A percentile compares a stretch with the other conserved stretches of the same genome.
phyloP scores from a whole-genome alignment of 352 stramenopile genomes.

The Globisporangium echinulatum region DNA sequence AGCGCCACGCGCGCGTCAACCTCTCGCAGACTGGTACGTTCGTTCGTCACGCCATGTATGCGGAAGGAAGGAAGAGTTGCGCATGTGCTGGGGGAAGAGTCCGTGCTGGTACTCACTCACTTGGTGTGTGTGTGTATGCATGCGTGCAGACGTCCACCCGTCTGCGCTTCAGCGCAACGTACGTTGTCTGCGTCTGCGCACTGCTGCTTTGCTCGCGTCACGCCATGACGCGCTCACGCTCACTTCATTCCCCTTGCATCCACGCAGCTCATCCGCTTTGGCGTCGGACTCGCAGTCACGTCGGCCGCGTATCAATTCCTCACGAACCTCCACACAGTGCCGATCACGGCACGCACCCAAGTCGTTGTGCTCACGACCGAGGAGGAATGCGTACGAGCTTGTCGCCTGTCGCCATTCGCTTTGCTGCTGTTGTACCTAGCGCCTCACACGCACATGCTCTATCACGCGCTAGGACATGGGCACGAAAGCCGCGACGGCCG shows the following conservation, averaged over 20 bases:
- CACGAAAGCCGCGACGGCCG: conserved; percentile 34
- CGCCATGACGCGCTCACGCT: background rate
- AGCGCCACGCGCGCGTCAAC: conserved; percentile 26
- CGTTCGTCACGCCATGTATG: too few species aligned
- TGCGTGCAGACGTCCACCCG: conserved; percentile 10
- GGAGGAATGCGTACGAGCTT: conserved; percentile 45
- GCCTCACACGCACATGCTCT: background rate
- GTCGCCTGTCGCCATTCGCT: too few species aligned
- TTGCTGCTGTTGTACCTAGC: background rate
- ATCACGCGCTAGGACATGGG: conserved; percentile 35
- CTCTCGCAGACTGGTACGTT: conserved; percentile 35
- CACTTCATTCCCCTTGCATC: background rate
- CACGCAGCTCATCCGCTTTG: conserved; percentile 33
- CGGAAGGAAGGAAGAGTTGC: too few species aligned
- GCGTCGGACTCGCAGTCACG: conserved; percentile 26
- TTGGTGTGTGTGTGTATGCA: background rate
- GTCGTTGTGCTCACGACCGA: conserved; percentile 59
- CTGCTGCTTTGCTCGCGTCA: background rate
- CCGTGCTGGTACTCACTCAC: too few species aligned
- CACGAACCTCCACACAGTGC: conserved; percentile 60
- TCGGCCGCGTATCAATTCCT: conserved; percentile 61
- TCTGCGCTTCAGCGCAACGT: conserved; percentile 40
- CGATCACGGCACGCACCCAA: conserved; percentile 58
- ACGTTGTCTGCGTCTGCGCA: background rate
- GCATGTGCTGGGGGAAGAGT: too few species aligned